A percentile compares a stretch with the other conserved stretches of the same genome.
Evolutionary conservation across 306 rosid genomes (phyloP).

Genomic region (Citrullus mucosospermus): DNA sequence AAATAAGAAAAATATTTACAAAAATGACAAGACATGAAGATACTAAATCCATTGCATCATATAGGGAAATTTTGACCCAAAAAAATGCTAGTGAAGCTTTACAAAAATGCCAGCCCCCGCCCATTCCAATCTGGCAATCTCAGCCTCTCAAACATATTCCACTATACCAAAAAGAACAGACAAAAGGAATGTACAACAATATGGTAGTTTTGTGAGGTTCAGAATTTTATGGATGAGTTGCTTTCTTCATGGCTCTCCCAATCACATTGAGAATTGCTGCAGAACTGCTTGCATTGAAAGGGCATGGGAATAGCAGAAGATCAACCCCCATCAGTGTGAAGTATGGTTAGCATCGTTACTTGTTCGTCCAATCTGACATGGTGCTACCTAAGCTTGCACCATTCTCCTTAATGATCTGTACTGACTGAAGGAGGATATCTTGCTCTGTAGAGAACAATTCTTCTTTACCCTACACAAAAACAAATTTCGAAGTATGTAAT

Average conservation of each 20-base stretch:
- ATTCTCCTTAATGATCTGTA: slow-evolving; percentile 45
- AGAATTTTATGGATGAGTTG: background rate
- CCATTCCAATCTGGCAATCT: background rate
- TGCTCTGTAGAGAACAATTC: slow-evolving; percentile 59
- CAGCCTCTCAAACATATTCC: background rate
- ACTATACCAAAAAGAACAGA: background rate
- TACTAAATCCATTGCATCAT: background rate
- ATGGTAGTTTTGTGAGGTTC: background rate
- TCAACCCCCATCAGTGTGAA: background rate
- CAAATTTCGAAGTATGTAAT: background rate
- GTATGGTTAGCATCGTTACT: background rate
- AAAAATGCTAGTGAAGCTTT: background rate
- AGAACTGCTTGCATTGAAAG: background rate
- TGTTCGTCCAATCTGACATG: background rate
- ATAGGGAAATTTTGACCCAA: background rate
- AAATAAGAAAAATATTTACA: background rate
- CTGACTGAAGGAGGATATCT: slow-evolving; percentile 60
- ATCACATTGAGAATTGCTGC: background rate
- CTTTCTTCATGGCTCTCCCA: background rate
- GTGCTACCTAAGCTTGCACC: slow-evolving; percentile 49
- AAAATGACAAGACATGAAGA: background rate
- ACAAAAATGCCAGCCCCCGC: background rate
- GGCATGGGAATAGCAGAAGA: background rate
- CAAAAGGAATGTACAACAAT: background rate
- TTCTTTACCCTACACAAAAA: slow-evolving; percentile 42